Base-by-base conservation (phyloP, 2,329 filamentous ascomycete species). In the Whalleya microplaca region DNA sequence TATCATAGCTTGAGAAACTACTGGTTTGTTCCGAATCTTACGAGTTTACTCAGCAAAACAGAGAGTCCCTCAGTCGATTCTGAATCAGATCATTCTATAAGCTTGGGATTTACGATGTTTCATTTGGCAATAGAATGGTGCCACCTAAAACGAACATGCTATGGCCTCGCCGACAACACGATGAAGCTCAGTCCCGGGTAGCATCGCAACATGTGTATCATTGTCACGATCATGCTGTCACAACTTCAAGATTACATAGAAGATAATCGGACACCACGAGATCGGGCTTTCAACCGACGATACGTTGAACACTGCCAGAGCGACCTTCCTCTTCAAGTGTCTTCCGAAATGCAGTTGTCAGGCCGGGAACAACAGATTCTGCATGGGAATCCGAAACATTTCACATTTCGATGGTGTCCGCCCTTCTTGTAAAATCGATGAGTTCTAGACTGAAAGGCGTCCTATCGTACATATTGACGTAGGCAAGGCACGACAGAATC, bases 281-380 rank as follows among this genome's bases (percentile, higher is more conserved):
- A 54, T 54, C 57, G 50, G 59, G 20, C 45, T 48, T 23, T 55
- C 55, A 51, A 47, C 41, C 23, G 53, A 47, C 41, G 37, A 41
- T 41, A 10, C 41, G 42, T 59, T 37, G 37, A 32, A 52, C 53
- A 27, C 16, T 18, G 55, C 44, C 21, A 58, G 48, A 64, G 56
- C 51, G 41, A 64, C 62, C 62, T 64, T 64, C 62, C 62, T 63
- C 55, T 64, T 64, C 57, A 57, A 64, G 62, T 37, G 48, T 44
- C 47, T 62, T 58, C 61, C 54, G 61, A 53, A 37, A 29, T 44
- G 12, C 48, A 43, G n/a, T 53, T 41, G 49, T 56, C 51, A 27
- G 43, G 47, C 46, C 45, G 56, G 55, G 46, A 21, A 44, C 20
- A 16, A n/a, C 9, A 5, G 19, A 45, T 12, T 46, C 45, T 32